A percentile compares a stretch with the other conserved stretches of the same genome.
phyloP scores from a whole-genome alignment of 176 grass and related monocot species.

The Musa acuminata region DNA sequence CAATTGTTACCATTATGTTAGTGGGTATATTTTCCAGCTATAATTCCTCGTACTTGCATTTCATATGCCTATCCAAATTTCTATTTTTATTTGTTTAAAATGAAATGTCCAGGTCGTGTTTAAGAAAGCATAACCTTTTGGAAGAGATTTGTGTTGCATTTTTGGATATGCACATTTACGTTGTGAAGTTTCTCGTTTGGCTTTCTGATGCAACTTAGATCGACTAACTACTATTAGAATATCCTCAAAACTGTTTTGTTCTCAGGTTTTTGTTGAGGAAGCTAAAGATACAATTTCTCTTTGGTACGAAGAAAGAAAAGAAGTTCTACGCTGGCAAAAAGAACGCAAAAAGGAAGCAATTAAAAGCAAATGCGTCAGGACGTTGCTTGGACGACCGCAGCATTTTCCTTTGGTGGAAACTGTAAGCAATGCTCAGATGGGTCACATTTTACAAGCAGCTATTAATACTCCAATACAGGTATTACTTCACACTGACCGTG shows the following conservation, averaged over 20 bases:
- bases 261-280: constrained; percentile 61
- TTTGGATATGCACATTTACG: no score
- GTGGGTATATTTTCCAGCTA: no score
- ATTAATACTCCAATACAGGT: constrained; percentile 96
- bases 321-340: constrained; percentile 65
- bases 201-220: no score
- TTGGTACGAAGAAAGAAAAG: constrained; percentile 82
- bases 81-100: no score
- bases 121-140: no score
- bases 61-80: no score
- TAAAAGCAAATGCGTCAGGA: constrained; percentile 49
- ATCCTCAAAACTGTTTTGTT: constrained; percentile 17
- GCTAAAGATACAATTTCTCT: constrained; percentile 61
- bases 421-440: constrained; percentile 37
- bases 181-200: no score
- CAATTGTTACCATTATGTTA: no score
- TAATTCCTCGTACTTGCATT: no score
- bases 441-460: constrained; percentile 75
- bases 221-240: background rate
- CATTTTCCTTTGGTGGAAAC: constrained; percentile 46
- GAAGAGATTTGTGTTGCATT: no score
- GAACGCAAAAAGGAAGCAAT: constrained; percentile 42
- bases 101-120: no score
- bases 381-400: constrained; percentile 65
- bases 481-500: background rate